Conservation (phyloP, 2,329 filamentous ascomycete species). For the Calonectria crousiana region DNA sequence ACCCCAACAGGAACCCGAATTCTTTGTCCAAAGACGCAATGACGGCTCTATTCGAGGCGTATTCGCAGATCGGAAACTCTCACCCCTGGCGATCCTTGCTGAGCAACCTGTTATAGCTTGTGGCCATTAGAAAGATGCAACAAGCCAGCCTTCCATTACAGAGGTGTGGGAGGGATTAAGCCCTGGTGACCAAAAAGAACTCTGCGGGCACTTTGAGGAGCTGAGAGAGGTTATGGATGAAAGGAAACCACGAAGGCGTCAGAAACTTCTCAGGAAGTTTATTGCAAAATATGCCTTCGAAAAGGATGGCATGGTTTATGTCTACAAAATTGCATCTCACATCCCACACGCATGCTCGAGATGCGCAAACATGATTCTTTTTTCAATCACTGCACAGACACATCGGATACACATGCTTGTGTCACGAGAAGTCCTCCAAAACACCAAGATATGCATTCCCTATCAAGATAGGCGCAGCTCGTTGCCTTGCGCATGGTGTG, state of each 20-base stretch:
- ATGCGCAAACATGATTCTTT: constrained; percentile 44
- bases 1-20: background rate
- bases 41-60: constrained; percentile 33
- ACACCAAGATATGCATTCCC: constrained; percentile 48
- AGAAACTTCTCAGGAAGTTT: constrained; percentile 35
- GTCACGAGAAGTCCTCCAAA: background rate
- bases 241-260: background rate
- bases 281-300: constrained; percentile 43
- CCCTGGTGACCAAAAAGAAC: background rate
- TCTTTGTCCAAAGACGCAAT: background rate
- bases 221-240: constrained; percentile 27
- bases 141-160: background rate
- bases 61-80: constrained; percentile 30
- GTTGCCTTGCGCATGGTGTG: constrained; percentile 44
- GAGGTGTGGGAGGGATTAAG: constrained; percentile 32
- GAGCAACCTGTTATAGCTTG: constrained; percentile 37
- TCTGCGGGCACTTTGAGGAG: constrained; percentile 20
- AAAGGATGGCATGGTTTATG: constrained; percentile 24
- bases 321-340: constrained; percentile 37
- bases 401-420: background rate
- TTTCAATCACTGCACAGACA: background rate
- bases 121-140: background rate
- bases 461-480: constrained; percentile 45
- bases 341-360: constrained; percentile 51
- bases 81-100: constrained; percentile 28